phyloP scores from a whole-genome alignment of 1,284 basidiomycete genomes.

The Earliella scabrosa region DNA sequence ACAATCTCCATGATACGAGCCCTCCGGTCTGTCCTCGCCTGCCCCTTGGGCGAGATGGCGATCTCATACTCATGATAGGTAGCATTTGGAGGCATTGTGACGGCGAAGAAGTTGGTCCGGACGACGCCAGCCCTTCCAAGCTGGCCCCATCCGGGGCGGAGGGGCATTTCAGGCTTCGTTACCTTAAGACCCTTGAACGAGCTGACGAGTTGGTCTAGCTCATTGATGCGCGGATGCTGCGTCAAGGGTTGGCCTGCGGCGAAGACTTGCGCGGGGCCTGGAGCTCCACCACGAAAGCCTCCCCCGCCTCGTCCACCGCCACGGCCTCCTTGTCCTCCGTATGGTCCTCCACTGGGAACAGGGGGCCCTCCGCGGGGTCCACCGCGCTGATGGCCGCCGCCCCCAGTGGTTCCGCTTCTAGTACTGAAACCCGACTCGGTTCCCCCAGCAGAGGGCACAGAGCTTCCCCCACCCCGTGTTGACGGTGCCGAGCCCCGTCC shows the following conservation, averaged over 20 bases:
- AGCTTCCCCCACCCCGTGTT: slow-evolving; percentile 17
- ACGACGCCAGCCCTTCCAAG: slow-evolving; percentile 54
- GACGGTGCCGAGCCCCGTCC: slow-evolving; percentile 18
- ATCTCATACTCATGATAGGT: slow-evolving; percentile 65
- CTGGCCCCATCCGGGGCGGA: slow-evolving; percentile 71
- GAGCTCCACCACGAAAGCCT: slow-evolving; percentile 28
- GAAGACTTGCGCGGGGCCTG: slow-evolving; percentile 31
- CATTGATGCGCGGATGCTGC: slow-evolving; percentile 48
- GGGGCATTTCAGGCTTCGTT: slow-evolving; percentile 50
- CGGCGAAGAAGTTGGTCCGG: slow-evolving; percentile 71
- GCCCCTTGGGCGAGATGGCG: slow-evolving; percentile 54
- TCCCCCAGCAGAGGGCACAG: slow-evolving; percentile 21
- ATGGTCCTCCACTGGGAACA: background rate
- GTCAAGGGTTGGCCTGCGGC: slow-evolving; percentile 42
- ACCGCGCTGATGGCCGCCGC: slow-evolving; percentile 12
- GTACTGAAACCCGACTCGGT: slow-evolving; percentile 13
- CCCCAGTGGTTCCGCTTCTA: slow-evolving; percentile 6
- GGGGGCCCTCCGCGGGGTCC: slow-evolving; percentile 5
- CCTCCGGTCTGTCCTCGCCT: slow-evolving; percentile 53
- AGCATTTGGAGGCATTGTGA: slow-evolving; percentile 49
- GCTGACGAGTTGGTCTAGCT: slow-evolving; percentile 47
- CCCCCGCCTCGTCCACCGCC: slow-evolving; percentile 20
- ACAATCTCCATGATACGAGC: slow-evolving; percentile 62
- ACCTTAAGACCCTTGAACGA: slow-evolving; percentile 45
- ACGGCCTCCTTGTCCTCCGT: background rate